Conservation (phyloP, 2,329 filamentous ascomycete species). For the Hypoxylon sp. region DNA sequence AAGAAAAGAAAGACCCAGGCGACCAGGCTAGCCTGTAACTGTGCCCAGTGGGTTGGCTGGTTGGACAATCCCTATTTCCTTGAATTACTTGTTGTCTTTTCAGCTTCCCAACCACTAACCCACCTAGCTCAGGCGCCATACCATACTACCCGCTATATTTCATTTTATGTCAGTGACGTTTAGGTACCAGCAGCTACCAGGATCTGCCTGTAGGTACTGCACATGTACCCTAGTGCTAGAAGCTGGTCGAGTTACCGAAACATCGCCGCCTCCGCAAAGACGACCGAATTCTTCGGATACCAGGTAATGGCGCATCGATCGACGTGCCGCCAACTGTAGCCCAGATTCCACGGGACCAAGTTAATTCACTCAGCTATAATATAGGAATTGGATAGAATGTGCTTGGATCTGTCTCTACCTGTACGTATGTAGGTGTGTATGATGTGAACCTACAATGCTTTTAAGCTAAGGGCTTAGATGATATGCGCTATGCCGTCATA, state of each 20-base stretch:
- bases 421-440: no score
- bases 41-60: no score
- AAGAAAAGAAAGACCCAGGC: no score
- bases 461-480: background rate
- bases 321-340: background rate
- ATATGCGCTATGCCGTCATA: conserved; percentile 29
- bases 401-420: no score
- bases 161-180: background rate
- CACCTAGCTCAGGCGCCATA: no score
- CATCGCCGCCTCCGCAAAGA: background rate
- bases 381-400: background rate
- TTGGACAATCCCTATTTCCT: no score
- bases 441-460: no score
- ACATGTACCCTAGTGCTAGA: no score
- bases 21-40: no score
- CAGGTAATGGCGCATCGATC: background rate
- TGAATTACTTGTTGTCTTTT: no score
- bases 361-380: background rate
- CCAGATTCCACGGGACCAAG: background rate
- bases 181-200: background rate
- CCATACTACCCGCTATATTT: no score
- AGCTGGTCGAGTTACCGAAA: background rate
- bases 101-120: no score
- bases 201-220: background rate
- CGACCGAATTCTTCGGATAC: background rate